Evolutionary conservation across 164 flowering plant genomes (phyloP).

Genomic region (Euptelea pleiosperma): DNA sequence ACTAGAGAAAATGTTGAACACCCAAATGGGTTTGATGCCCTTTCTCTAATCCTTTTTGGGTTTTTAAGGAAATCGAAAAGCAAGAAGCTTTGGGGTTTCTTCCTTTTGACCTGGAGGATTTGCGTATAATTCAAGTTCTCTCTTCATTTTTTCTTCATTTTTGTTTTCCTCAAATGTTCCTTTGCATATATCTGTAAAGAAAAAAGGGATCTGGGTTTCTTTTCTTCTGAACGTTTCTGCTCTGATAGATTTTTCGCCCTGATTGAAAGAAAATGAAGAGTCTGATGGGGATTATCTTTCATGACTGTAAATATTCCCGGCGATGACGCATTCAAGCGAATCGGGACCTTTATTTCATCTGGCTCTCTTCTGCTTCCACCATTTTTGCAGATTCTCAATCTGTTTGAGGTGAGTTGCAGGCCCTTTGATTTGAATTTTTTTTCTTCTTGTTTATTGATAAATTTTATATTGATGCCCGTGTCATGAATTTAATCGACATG

Average conservation of each 20-base stretch:
- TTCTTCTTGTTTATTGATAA: constrained; percentile 9
- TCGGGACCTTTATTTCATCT: constrained; percentile 35
- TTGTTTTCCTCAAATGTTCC: constrained; percentile 8
- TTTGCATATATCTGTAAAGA: background rate
- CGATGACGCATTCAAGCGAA: background rate
- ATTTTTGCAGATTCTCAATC: constrained; percentile 27
- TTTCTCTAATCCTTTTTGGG: constrained; percentile 27
- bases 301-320: constrained; percentile 8
- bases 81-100: constrained; percentile 9
- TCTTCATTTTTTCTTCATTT: constrained; percentile 7
- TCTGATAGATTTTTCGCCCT: constrained; percentile 11
- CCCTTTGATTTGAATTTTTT: constrained; percentile 20
- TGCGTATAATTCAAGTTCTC: constrained; percentile 23
- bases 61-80: constrained; percentile 12
- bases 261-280: constrained; percentile 10
- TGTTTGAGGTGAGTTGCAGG: constrained; percentile 36
- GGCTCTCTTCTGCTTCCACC: constrained; percentile 28
- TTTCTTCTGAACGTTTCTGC: constrained; percentile 5
- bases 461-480: constrained; percentile 7
- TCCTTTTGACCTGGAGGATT: constrained; percentile 23
- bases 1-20: constrained; percentile 13
- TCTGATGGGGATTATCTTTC: constrained; percentile 11
- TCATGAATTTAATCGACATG: constrained; percentile 19
- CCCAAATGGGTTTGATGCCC: constrained; percentile 31
- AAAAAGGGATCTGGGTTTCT: constrained; percentile 14